These are phyloP conservation scores for Colletotrichum spaethianum DNA, from an alignment of 2,329 filamentous ascomycete genomes.

Conservation along the genomic window DNA sequence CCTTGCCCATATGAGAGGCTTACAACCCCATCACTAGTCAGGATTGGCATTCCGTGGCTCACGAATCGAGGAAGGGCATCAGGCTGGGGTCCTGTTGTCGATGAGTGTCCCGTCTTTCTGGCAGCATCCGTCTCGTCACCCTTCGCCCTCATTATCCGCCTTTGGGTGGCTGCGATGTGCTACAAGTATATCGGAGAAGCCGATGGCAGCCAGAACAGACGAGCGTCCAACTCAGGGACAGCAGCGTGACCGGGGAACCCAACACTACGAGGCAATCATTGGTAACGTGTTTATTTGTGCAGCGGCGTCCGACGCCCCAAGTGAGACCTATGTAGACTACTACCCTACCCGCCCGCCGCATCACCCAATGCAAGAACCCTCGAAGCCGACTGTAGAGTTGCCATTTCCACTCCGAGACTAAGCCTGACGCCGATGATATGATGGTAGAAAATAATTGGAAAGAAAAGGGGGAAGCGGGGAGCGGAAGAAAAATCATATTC, in stretches of 20 bases:
- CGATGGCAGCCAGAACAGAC: not conserved
- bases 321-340: constrained; percentile 34
- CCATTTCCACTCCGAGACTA: constrained; percentile 27
- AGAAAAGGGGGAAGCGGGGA: not conserved
- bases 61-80: not conserved
- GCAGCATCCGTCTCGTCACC: too few species aligned
- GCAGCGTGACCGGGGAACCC: not conserved
- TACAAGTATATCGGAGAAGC: not conserved
- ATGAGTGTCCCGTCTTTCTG: not conserved
- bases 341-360: constrained; percentile 21
- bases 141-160: not conserved
- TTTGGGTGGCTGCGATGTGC: not conserved
- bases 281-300: constrained; percentile 30
- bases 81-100: not conserved
- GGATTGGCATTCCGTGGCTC: not conserved
- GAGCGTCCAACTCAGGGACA: not conserved
- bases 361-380: constrained; percentile 34
- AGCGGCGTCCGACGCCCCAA: constrained; percentile 30
- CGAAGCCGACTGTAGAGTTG: constrained; percentile 28
- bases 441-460: constrained; percentile 15
- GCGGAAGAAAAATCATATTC: constrained; percentile 19
- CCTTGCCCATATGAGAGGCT: not conserved
- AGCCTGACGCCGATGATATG: constrained; percentile 39
- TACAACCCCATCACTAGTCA: not conserved
- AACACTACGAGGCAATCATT: not conserved